Conservation (phyloP, 441 rosid species). For the Populus hybrid region DNA sequence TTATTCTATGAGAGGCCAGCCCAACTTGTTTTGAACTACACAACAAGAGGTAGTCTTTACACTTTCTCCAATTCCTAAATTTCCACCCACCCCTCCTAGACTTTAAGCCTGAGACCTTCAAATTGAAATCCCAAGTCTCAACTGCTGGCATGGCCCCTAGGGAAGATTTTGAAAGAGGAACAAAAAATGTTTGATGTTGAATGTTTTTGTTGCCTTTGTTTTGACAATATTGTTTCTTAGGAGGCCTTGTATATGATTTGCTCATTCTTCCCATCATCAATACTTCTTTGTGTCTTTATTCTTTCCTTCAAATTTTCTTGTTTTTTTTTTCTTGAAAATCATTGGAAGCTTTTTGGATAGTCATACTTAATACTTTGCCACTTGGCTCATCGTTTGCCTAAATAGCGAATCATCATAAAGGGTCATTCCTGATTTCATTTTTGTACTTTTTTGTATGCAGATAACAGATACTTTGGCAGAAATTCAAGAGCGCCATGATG, state of each 20-base stretch:
- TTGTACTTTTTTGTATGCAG: constrained; percentile 35
- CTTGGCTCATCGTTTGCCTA: not conserved
- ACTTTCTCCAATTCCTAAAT: not conserved
- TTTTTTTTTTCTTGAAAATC: not conserved
- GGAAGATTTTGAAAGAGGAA: not conserved
- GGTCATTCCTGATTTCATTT: not conserved
- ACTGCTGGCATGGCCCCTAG: not conserved
- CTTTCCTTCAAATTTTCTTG: not conserved
- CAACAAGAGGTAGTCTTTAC: not conserved
- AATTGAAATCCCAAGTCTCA: not conserved
- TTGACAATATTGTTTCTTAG: not conserved
- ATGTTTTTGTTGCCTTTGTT: not conserved
- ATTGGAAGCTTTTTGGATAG: not conserved
- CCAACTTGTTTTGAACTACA: not conserved
- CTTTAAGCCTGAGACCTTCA: not conserved
- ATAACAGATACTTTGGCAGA: constrained; percentile 95
- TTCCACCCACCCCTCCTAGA: not conserved
- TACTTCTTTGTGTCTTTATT: not conserved
- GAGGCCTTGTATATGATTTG: not conserved
- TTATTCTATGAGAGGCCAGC: not conserved
- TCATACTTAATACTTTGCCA: not conserved
- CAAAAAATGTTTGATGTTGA: not conserved
- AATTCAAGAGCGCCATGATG: constrained; percentile 99
- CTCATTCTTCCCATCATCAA: not conserved
- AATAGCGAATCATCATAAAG: constrained; percentile 7